Percentiles rank a stretch among this genome's conserved stretches.
Evolutionary conservation across 148 eudicot genomes (phyloP).

Genomic region (Fagopyrum homotropicum): DNA sequence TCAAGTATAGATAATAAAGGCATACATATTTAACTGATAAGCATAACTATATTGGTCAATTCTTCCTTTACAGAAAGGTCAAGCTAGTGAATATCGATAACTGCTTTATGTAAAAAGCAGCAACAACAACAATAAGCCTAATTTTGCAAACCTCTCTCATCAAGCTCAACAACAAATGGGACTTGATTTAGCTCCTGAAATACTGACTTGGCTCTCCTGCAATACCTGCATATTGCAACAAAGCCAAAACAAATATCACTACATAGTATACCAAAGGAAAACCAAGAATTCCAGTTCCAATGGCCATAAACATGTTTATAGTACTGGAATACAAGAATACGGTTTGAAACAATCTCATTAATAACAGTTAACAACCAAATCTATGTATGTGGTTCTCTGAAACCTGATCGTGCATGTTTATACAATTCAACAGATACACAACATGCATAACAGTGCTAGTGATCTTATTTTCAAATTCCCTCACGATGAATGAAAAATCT

Average conservation of each 20-base stretch:
- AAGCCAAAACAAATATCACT: not conserved
- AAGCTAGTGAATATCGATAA: not conserved
- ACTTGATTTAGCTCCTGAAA: conserved; percentile 67
- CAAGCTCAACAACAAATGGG: conserved; percentile 86
- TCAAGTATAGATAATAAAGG: not conserved
- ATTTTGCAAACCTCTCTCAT: conserved; percentile 65
- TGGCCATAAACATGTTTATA: not conserved
- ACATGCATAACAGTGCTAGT: too few species aligned
- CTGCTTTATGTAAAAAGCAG: not conserved
- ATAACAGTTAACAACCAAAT: not conserved
- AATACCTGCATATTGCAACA: conserved; percentile 45
- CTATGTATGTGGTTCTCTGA: not conserved
- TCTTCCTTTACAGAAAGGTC: not conserved
- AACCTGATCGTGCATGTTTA: not conserved
- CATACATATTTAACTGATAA: not conserved
- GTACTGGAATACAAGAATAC: not conserved
- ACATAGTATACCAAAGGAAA: not conserved
- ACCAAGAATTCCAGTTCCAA: not conserved
- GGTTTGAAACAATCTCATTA: too few species aligned
- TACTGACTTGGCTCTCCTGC: conserved; percentile 79
- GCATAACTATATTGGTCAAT: not conserved
- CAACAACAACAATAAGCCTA: not conserved
- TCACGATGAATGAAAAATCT: not conserved
- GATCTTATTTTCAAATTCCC: not conserved
- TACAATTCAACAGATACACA: too few species aligned